Base-by-base conservation (phyloP, 2,329 filamentous ascomycete genomes). In the Thelonectria discophora region DNA sequence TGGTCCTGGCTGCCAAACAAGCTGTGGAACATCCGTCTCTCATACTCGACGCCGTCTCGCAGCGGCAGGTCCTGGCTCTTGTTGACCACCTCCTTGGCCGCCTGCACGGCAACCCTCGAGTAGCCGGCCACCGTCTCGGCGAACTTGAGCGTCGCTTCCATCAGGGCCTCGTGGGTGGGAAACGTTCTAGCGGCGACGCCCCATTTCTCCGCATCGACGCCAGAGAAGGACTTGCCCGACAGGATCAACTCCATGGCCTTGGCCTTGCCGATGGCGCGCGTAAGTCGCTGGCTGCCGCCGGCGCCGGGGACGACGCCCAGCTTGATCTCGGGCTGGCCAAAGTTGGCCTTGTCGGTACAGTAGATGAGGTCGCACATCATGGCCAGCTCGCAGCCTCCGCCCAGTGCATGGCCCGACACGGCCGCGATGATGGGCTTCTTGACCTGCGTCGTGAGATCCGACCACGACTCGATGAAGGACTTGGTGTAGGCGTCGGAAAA, bases 301-400 rank as follows among this genome's bases (percentile, higher is more conserved):
- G 92, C 95, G 3, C 95, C 95, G 1, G 95, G 95, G 58, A 98
- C 92, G 2, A 91, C 91, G 24, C 95, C 95, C 3, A 99, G 84
- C 81, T 96, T 97, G 81, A 99, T 93, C 82, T 99, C 95, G 1
- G 95, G 95, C 80, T 98, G 95, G 12, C 95, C 95, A 75, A 99
- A 97, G 72, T 92, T 96, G 67, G 95, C 94, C 15, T 79, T 87
- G 52, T 89, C 84, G 2, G 91, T 94, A 80, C 92, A 95, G 83
- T 98, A 98, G 62, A 99, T 80, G 69, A 98, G 90, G 76, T 99
- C 95, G 74, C 91, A 93, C 95, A 98, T 99, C 84, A 99, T 91
- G 51, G 95, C 94, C 13, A 99, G 86, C 82, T 99, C 95, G 76
- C 95, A 99, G 48, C 95, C 95, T 55, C 95, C 95, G 24, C 95